Evolutionary conservation across 768 basidiomycete genomes (phyloP).

Genomic region (Tulasnella sp.): DNA sequence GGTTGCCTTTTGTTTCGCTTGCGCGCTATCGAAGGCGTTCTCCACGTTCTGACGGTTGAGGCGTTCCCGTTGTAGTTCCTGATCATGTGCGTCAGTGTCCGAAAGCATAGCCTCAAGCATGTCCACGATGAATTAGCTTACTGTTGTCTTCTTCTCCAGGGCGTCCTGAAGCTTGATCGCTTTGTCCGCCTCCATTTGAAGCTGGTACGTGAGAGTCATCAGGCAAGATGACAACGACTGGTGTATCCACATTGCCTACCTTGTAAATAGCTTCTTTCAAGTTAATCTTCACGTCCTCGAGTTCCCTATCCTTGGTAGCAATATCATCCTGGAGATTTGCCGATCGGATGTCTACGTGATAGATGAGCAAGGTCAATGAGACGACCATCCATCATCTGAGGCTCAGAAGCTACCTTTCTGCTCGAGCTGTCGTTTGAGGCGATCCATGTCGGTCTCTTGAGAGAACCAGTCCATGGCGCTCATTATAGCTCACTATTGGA

Average conservation of each 20-base stretch:
- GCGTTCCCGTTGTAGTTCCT: constrained; percentile 5
- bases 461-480: constrained; percentile 5
- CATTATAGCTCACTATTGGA: too few species aligned
- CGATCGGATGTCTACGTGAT: not conserved
- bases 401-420: not conserved
- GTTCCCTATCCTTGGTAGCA: not conserved
- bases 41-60: constrained; percentile 9
- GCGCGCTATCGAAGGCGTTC: not conserved
- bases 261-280: constrained; percentile 4
- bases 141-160: not conserved
- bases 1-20: not conserved
- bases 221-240: not conserved
- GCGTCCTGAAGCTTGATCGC: constrained; percentile 1
- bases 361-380: not conserved
- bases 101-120: too few species aligned
- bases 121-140: not conserved
- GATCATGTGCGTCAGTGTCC: not conserved
- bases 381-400: not conserved
- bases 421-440: not conserved
- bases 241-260: not conserved
- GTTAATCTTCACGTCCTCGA: not conserved
- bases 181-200: constrained; percentile 3
- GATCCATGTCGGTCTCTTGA: not conserved
- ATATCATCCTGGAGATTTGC: constrained; percentile 5
- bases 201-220: not conserved